Evolutionary conservation across 208 protist genomes (phyloP), one percentile per base, ranked within the genome.

Genomic region (Acanthamoeba culbertsoni): DNA sequence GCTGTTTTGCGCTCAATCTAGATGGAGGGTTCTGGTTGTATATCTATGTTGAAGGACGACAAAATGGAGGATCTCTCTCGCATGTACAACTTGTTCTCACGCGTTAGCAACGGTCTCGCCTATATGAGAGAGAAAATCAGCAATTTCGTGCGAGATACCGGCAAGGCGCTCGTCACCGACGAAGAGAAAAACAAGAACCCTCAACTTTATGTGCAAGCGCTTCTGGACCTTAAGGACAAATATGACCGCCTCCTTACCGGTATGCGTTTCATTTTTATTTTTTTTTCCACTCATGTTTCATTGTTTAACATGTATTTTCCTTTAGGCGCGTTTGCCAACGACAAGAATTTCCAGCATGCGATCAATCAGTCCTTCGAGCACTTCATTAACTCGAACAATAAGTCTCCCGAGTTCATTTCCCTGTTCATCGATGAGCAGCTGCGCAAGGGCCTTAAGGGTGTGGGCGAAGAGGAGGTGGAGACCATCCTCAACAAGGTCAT

Each of bases 371-470:
- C 96, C 16, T 97, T 98, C 82, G 96, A 97, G 89, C 55, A 88
- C 48, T 96, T 97, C 86, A 95, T 98, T 51, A 98, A 98, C 94
- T 43, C 96, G 20, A 97, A 96, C 75, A 20, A 89, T 40, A 94
- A 92, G 51, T 96, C 94, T 28, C 95, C 97, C 51, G 97, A 98
- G 94, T 98, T 95, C 93, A 95, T 98, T 51, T 98, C 97, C 37
- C 86, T 98, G 5, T 97, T 96, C 71, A 96, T 98, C 28, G 97
- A 98, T 92, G 95, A 97, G 3, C 94, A 97, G 53, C 93, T 98
- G 57, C 96, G 95, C 55, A 97, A 96, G 33, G 96, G 95, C 42
- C 68, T 96, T 42, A 95, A 95, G 77, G 95, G 93, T 31, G 77
- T 96, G 18, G 95, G 89, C n/a, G 97, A 98, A 48, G 95, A 97